Evolutionary conservation across 2,329 filamentous ascomycete genomes (phyloP).

Genomic region (Bipolaris bicolor): DNA sequence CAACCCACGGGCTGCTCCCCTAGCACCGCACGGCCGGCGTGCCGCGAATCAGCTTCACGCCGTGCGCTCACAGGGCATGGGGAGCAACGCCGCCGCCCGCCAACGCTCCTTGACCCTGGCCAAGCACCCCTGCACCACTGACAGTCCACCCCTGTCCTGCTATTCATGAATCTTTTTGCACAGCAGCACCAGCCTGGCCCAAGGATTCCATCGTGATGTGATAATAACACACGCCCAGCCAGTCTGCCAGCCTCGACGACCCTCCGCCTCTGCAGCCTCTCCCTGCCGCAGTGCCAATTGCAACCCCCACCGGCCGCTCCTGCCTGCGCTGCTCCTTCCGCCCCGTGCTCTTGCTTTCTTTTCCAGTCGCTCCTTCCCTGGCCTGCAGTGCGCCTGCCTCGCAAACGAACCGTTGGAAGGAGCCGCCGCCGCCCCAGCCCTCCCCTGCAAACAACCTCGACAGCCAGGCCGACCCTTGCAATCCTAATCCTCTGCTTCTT

Average conservation of each 20-base stretch:
- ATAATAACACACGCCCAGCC: constrained; percentile 22
- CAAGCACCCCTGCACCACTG: constrained; percentile 29
- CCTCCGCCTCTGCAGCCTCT: neutral
- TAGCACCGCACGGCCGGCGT: constrained; percentile 22
- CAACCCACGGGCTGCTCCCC: constrained; percentile 20
- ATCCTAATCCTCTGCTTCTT: constrained; percentile 26
- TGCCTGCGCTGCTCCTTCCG: neutral
- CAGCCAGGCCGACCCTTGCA: constrained; percentile 43
- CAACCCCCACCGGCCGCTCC: neutral
- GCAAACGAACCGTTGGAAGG: constrained; percentile 36
- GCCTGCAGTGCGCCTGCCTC: constrained; percentile 31
- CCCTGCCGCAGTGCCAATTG: neutral
- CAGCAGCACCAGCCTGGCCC: constrained; percentile 11
- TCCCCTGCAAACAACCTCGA: constrained; percentile 5
- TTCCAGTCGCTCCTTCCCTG: constrained; percentile 30
- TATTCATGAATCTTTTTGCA: constrained; percentile 21
- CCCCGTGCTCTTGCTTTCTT: constrained; percentile 13
- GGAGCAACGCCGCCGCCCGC: constrained; percentile 25
- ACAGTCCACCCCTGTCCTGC: constrained; percentile 21
- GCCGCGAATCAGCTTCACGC: constrained; percentile 29
- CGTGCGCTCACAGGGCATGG: constrained; percentile 15
- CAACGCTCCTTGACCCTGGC: constrained; percentile 33
- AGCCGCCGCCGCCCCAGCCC: constrained; percentile 21
- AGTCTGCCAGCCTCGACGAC: constrained; percentile 3
- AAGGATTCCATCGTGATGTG: constrained; percentile 21